Evolutionary conservation across 106 monocot species (phyloP), one percentile per base, ranked within the genome.

Genomic region (Dendrobium huoshanense): DNA sequence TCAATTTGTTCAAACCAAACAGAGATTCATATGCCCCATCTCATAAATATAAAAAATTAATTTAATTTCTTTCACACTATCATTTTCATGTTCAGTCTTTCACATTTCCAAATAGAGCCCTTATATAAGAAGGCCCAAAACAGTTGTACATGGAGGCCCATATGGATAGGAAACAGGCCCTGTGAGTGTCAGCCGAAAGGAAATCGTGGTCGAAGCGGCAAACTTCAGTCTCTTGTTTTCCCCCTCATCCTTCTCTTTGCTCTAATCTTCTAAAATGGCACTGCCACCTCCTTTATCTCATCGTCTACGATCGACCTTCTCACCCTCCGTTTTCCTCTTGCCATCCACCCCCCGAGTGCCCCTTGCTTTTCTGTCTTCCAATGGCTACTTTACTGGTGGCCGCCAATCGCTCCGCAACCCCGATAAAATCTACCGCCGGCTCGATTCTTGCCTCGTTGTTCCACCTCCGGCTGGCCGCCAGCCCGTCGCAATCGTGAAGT

Each of bases 361-460:
- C 7, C 41, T 43, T 44, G 74, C 74, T 44, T 44, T 44, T 75
- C 74, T 75, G n/a, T 44, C 44, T n/a, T 44, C 17, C 8, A 75
- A 75, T 31, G 74, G 74, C n/a, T 75, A 75, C 31, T 25, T 75
- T 20, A 1, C 44, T 43, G 74, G 74, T 19, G n/a, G n/a, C 43
- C 77, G 49, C 31, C n/a, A 15, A 43, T 27, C 78, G 20, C 19
- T 40, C 67, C 75, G 19, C 73, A 41, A 1, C 41, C 24, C 77
- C 20, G 59, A 61, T 24, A 85, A 72, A 58, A 70, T 78, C 33
- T 93, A 83, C 75, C 42, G 73, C 24, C 79, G 87, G 75, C 40
- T 79, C 70, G 92, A 83, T 16, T 85, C 97, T 3, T 97, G 97
- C 85, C 77, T 97, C 55, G 85, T 97, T 19, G 44, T 97, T 37